Conservation (phyloP, 140 eudicot genomes). For the Ambrosia hybrid region DNA sequence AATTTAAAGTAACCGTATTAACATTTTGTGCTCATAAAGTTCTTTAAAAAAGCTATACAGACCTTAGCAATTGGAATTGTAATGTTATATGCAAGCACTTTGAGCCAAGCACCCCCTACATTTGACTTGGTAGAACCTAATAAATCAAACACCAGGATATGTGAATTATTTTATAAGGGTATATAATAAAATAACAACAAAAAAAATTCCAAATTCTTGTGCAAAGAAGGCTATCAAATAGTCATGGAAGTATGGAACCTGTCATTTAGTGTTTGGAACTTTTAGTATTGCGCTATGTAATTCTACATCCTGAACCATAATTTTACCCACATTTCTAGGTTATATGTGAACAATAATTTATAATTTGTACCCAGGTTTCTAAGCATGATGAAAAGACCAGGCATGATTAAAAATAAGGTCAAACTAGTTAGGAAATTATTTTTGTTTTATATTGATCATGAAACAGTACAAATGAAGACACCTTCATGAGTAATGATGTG, state of each 20-base stretch:
- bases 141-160: conserved; percentile 17
- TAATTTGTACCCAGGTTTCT: too few relatives aligned
- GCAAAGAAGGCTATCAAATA: conserved; percentile 23
- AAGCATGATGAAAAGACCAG: too few relatives aligned
- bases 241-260: conserved; percentile 15
- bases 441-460: too few relatives aligned
- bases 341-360: background rate
- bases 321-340: background rate
- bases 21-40: too few relatives aligned
- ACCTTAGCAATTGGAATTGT: background rate
- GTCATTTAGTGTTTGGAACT: conserved; percentile 35
- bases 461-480: too few relatives aligned
- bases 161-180: background rate
- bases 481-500: too few relatives aligned
- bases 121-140: conserved; percentile 30
- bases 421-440: too few relatives aligned
- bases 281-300: background rate
- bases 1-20: too few relatives aligned
- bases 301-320: background rate
- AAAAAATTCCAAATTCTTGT: conserved; percentile 12
- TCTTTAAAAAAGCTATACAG: too few relatives aligned
- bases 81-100: conserved; percentile 26
- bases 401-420: too few relatives aligned
- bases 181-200: background rate
- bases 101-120: conserved; percentile 39